Percentiles rank a stretch among this genome's conserved stretches.
These are phyloP conservation scores for Fagopyrum homotropicum DNA, from an alignment of 148 eudicot species.

Conservation along the genomic window DNA sequence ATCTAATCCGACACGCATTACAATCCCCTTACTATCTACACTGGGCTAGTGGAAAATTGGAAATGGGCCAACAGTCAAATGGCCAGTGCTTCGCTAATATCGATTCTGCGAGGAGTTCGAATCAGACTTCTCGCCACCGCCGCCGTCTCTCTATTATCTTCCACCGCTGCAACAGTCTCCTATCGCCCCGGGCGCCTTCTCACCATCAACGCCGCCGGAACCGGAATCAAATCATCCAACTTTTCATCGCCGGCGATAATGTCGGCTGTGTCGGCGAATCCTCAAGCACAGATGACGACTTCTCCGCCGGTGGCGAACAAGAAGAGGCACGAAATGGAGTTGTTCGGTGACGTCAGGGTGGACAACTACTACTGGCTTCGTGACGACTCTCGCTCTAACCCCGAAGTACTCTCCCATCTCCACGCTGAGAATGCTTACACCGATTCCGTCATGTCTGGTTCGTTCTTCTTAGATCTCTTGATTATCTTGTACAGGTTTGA, in stretches of 20 bases:
- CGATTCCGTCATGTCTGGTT: constrained; percentile 70
- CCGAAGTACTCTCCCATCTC: constrained; percentile 58
- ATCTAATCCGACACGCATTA: no score
- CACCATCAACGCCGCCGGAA: not conserved
- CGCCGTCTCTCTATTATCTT: not conserved
- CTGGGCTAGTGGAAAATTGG: no score
- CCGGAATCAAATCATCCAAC: not conserved
- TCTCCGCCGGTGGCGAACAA: constrained; percentile 57
- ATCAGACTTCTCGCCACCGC: not conserved
- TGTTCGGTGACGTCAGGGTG: constrained; percentile 75
- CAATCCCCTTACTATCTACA: not conserved
- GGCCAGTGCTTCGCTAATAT: not conserved
- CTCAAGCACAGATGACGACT: not conserved
- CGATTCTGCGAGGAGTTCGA: not conserved
- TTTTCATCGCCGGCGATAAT: constrained; percentile 6
- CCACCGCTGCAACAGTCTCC: not conserved
- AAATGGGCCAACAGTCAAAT: not conserved
- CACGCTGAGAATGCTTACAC: constrained; percentile 55
- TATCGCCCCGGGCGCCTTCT: not conserved
- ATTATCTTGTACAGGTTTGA: not conserved
- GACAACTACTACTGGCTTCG: constrained; percentile 90
- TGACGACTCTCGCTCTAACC: constrained; percentile 69
- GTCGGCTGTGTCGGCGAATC: constrained; percentile 14
- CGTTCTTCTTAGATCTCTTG: not conserved
- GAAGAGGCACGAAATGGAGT: constrained; percentile 54